phyloP scores from a whole-genome alignment of 306 rosid genomes.

The Clitoria ternatea region DNA sequence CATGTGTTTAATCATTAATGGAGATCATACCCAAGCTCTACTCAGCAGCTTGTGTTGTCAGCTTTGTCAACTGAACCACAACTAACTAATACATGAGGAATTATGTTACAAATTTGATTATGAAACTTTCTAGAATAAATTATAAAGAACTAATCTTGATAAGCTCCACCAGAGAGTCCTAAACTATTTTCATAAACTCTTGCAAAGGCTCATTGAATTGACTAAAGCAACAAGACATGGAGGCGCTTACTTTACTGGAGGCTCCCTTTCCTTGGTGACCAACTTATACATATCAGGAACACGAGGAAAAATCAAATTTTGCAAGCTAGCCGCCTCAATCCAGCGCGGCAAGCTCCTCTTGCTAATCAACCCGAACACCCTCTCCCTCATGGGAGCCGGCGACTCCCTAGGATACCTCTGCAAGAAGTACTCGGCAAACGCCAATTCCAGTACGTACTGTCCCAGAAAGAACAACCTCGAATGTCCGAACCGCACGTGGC shows the following conservation, averaged over 20 bases:
- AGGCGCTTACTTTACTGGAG: slow-evolving; percentile 65
- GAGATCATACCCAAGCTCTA: no score
- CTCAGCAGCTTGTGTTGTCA: no score
- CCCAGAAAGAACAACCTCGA: slow-evolving; percentile 82
- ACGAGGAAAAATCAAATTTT: slow-evolving; percentile 67
- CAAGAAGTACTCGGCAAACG: slow-evolving; percentile 61
- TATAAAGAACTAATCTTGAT: no score
- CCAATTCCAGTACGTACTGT: slow-evolving; percentile 79
- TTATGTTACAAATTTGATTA: no score
- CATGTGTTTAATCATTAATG: no score
- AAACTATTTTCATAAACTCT: no score
- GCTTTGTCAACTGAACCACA: no score
- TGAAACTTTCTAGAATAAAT: no score
- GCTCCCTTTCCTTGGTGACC: slow-evolving; percentile 75
- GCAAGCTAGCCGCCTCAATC: slow-evolving; percentile 85
- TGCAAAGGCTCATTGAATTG: no score
- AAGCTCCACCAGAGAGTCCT: no score
- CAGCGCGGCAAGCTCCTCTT: slow-evolving; percentile 67
- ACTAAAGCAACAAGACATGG: background rate
- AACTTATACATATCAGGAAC: slow-evolving; percentile 70
- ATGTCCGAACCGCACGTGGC: slow-evolving; percentile 75
- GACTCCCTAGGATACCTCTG: slow-evolving; percentile 92
- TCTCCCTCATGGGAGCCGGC: slow-evolving; percentile 87
- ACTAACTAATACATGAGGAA: no score
- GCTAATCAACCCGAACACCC: slow-evolving; percentile 78